Evolutionary conservation across 768 basidiomycete species (phyloP).

Genomic region (Phanerodontia chrysosporium): DNA sequence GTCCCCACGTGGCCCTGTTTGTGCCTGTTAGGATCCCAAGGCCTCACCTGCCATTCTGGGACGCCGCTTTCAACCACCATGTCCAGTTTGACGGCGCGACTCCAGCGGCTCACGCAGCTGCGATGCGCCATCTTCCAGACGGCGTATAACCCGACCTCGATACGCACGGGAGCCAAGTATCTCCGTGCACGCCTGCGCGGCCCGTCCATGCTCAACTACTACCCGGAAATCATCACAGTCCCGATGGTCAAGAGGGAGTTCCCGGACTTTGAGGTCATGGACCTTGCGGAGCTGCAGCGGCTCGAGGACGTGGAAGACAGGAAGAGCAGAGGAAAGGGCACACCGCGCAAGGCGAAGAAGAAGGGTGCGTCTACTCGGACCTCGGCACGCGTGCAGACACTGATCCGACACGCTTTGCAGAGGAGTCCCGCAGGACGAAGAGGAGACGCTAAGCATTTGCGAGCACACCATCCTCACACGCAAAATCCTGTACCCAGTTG

Average conservation of each 20-base stretch:
- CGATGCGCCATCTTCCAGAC: constrained; percentile 82
- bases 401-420: constrained; percentile 26
- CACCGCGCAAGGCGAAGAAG: constrained; percentile 74
- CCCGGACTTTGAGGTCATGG: constrained; percentile 40
- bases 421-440: constrained; percentile 47
- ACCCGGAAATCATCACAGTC: constrained; percentile 60
- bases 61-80: constrained; percentile 8
- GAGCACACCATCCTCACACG: not conserved
- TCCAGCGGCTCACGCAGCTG: constrained; percentile 58
- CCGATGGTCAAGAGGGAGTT: constrained; percentile 41
- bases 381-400: not conserved
- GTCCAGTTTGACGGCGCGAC: constrained; percentile 41
- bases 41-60: constrained; percentile 9
- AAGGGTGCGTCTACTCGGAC: constrained; percentile 44
- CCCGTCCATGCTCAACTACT: constrained; percentile 83
- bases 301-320: constrained; percentile 62
- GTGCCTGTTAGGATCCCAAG: constrained; percentile 14
- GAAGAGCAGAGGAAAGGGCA: constrained; percentile 77
- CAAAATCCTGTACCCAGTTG: not conserved
- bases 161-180: constrained; percentile 90
- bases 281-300: constrained; percentile 65
- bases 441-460: constrained; percentile 40
- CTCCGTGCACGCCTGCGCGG: constrained; percentile 78
- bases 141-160: constrained; percentile 75
- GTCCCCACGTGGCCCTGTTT: constrained; percentile 18